A percentile compares a stretch with the other conserved stretches of the same genome.
Evolutionary conservation across 768 basidiomycete genomes (phyloP).

Genomic region (Serendipita sp.): DNA sequence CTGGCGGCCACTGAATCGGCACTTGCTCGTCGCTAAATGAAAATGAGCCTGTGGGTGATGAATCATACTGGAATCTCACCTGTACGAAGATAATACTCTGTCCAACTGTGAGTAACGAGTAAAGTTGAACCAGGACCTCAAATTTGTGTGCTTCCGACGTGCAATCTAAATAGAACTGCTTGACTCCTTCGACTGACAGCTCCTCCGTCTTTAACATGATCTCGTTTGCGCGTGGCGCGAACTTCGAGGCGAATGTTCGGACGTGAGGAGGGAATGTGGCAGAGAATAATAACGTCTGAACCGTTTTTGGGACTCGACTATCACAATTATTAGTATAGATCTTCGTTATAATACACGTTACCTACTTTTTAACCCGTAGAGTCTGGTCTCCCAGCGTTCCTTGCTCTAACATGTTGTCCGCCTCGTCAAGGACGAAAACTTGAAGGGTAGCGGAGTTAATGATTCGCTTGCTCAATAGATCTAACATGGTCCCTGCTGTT

Average conservation of each 20-base stretch:
- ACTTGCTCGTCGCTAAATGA: conserved; percentile 60
- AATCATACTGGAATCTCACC: conserved; percentile 27
- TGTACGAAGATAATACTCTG: conserved; percentile 98
- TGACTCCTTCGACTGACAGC: conserved; percentile 82
- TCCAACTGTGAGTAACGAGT: conserved; percentile 81
- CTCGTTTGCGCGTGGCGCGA: conserved; percentile 90
- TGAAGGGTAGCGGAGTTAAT: conserved; percentile 70
- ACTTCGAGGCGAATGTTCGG: conserved; percentile 76
- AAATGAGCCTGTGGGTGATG: neutral
- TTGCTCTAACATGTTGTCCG: conserved; percentile 96
- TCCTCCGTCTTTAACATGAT: conserved; percentile 91
- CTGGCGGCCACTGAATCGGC: conserved; percentile 83
- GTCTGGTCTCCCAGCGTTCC: conserved; percentile 91
- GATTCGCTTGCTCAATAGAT: conserved; percentile 62
- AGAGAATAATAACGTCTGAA: conserved; percentile 91
- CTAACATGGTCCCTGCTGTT: conserved; percentile 88
- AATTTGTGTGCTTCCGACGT: conserved; percentile 83
- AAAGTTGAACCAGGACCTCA: conserved; percentile 81
- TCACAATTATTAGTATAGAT: conserved; percentile 21
- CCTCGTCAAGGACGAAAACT: conserved; percentile 93
- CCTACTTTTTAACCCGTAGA: conserved; percentile 81
- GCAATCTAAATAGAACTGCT: conserved; percentile 98
- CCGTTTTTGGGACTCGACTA: conserved; percentile 35
- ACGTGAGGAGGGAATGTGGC: conserved; percentile 96
- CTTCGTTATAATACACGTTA: conserved; percentile 1